Conservation (phyloP, 352 stramenopile species). For the Phytophthora cactorum region DNA sequence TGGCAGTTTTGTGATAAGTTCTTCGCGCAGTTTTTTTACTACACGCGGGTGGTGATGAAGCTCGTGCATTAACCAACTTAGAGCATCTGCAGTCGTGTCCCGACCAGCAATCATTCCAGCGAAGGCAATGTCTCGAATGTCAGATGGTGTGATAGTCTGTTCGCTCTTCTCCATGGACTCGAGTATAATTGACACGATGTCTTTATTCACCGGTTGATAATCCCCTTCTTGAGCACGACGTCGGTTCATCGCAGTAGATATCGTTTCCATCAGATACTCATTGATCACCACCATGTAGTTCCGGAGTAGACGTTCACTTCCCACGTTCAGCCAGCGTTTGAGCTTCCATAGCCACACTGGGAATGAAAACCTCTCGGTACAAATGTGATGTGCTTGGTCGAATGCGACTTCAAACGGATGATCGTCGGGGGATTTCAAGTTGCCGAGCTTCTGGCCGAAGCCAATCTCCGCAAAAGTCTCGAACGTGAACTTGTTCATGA, state of each 20-base stretch:
- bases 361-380: slow-evolving; percentile 9
- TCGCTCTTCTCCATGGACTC: background rate
- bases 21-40: background rate
- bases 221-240: background rate
- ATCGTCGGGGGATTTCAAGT: slow-evolving; percentile 22
- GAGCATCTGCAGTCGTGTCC: slow-evolving; percentile 3
- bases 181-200: slow-evolving; percentile 19
- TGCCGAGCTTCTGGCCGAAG: slow-evolving; percentile 53
- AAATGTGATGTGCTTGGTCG: slow-evolving; percentile 32
- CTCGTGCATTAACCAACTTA: slow-evolving; percentile 1
- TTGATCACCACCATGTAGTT: slow-evolving; percentile 28
- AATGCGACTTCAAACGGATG: slow-evolving; percentile 35
- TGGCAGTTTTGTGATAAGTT: background rate
- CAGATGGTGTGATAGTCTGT: background rate
- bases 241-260: slow-evolving; percentile 25
- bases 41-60: background rate
- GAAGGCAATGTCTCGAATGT: background rate
- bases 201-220: slow-evolving; percentile 35
- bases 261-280: slow-evolving; percentile 31
- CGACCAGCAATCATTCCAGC: background rate
- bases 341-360: slow-evolving; percentile 32
- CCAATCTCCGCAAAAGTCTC: slow-evolving; percentile 62
- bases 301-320: slow-evolving; percentile 13
- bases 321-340: slow-evolving; percentile 30
- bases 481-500: slow-evolving; percentile 43